phyloP scores from a whole-genome alignment of 352 stramenopile genomes.

The Thalassiosira mediterranea region DNA sequence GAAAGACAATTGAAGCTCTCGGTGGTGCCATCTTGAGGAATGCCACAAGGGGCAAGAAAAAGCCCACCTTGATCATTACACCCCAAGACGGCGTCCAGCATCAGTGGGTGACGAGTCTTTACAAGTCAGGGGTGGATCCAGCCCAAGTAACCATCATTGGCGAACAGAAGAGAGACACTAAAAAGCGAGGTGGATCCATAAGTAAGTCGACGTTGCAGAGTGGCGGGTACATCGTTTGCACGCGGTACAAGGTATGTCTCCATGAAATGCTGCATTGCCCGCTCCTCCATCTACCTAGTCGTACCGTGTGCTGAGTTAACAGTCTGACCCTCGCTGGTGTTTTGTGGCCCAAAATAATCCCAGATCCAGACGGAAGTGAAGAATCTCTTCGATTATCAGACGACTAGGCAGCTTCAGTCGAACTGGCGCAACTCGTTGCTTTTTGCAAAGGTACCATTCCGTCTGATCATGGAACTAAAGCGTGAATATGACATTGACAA shows the following conservation, averaged over 20 bases:
- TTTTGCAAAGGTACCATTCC: constrained; percentile 15
- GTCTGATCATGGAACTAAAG: constrained; percentile 18
- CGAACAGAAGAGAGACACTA: constrained; percentile 8
- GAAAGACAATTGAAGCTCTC: constrained; percentile 46
- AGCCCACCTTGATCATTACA: constrained; percentile 40
- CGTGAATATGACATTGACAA: constrained; percentile 30
- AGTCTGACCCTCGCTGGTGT: no score
- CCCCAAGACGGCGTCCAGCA: constrained; percentile 45
- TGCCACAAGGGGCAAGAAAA: constrained; percentile 17
- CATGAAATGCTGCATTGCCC: no score
- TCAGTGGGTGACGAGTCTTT: constrained; percentile 43
- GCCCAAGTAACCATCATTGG: constrained; percentile 28
- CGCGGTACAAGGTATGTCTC: constrained; percentile 34
- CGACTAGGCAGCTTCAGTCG: neutral
- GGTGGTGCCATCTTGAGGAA: constrained; percentile 31
- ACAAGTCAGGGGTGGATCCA: constrained; percentile 25
- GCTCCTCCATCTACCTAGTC: no score
- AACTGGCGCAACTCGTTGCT: constrained; percentile 10
- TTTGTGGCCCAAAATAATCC: no score
- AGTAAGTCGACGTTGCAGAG: constrained; percentile 1
- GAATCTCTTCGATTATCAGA: constrained; percentile 29
- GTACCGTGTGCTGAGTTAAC: no score
- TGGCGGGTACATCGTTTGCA: constrained; percentile 37
- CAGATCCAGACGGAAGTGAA: constrained; percentile 36
- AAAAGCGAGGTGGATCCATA: neutral